Conservation (phyloP, 1,284 basidiomycete genomes). For the Gymnopus androsaceus region DNA sequence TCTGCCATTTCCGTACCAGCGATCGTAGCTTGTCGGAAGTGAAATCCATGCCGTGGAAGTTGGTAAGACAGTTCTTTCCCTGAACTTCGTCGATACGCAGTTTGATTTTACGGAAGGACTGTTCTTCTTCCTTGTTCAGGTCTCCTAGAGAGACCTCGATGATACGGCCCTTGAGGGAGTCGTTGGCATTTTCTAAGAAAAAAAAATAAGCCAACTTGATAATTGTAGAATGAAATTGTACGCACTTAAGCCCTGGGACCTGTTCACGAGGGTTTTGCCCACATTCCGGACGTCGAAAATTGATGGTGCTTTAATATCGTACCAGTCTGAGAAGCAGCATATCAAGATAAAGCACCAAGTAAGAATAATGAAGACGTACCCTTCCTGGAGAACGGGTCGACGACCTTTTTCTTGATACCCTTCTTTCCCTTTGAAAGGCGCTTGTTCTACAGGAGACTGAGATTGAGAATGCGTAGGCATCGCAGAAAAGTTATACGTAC, state of each 20-base stretch:
- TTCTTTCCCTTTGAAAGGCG: conserved; percentile 99
- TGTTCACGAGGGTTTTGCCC: conserved; percentile 98
- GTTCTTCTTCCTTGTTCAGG: conserved; percentile 99
- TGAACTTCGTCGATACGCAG: conserved; percentile 97
- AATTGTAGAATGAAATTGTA: conserved; percentile 25
- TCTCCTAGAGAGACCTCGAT: conserved; percentile 97
- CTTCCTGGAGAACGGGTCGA: conserved; percentile 99
- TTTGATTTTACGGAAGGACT: conserved; percentile 99
- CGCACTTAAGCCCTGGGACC: conserved; percentile 96
- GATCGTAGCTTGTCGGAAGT: conserved; percentile 99
- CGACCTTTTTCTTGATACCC: conserved; percentile 99
- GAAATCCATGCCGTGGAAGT: conserved; percentile 99
- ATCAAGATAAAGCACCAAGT: background rate
- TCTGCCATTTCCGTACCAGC: conserved; percentile 99
- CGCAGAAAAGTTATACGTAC: conserved; percentile 38
- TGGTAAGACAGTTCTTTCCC: conserved; percentile 99
- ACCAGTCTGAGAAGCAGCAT: conserved; percentile 79
- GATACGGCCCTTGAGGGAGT: conserved; percentile 97
- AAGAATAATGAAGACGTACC: conserved; percentile 48
- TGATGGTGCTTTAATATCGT: conserved; percentile 98
- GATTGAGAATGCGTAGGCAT: conserved; percentile 1
- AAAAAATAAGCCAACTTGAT: conserved; percentile 16
- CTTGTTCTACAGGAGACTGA: conserved; percentile 74
- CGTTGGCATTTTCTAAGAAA: conserved; percentile 90
- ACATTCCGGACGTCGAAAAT: conserved; percentile 97